phyloP scores from a whole-genome alignment of 208 protist genomes.

The Eutreptiella sp. region DNA sequence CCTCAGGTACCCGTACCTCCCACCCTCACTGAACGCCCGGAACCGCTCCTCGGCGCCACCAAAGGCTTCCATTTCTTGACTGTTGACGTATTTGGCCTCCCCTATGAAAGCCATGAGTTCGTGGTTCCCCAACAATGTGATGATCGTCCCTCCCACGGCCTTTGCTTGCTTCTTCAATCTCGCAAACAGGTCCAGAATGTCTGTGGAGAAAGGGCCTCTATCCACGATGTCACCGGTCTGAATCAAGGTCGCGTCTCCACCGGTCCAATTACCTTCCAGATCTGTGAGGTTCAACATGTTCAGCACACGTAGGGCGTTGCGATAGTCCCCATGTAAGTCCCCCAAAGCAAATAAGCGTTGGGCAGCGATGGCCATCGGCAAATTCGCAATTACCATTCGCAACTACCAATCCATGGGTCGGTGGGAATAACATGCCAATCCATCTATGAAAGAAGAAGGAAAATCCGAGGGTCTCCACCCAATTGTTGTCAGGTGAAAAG shows the following conservation, averaged over 20 bases:
- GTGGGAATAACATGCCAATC: background rate
- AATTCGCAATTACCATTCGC: slow-evolving; percentile 3
- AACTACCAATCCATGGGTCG: background rate
- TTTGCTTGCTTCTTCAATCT: slow-evolving; percentile 52
- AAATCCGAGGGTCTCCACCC: background rate
- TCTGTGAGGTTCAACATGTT: slow-evolving; percentile 14
- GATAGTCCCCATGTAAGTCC: slow-evolving; percentile 54
- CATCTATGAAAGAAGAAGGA: background rate
- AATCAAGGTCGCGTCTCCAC: slow-evolving; percentile 45
- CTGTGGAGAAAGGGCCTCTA: slow-evolving; percentile 51
- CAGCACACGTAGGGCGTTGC: slow-evolving; percentile 37
- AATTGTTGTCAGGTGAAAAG: slow-evolving; percentile 4
- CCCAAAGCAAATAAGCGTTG: slow-evolving; percentile 49
- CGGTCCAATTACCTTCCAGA: background rate
- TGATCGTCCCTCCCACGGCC: slow-evolving; percentile 53
- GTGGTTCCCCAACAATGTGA: slow-evolving; percentile 71
- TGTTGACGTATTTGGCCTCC: slow-evolving; percentile 58
- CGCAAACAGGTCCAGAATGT: slow-evolving; percentile 55
- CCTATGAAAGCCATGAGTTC: slow-evolving; percentile 69
- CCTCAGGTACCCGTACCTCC: slow-evolving; percentile 54
- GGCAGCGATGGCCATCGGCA: background rate
- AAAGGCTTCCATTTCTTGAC: slow-evolving; percentile 49
- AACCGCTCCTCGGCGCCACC: slow-evolving; percentile 40
- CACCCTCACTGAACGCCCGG: slow-evolving; percentile 48
- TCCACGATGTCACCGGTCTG: slow-evolving; percentile 71